Base-by-base conservation (phyloP, 768 basidiomycete genomes). In the Rhodotorula paludigena region DNA sequence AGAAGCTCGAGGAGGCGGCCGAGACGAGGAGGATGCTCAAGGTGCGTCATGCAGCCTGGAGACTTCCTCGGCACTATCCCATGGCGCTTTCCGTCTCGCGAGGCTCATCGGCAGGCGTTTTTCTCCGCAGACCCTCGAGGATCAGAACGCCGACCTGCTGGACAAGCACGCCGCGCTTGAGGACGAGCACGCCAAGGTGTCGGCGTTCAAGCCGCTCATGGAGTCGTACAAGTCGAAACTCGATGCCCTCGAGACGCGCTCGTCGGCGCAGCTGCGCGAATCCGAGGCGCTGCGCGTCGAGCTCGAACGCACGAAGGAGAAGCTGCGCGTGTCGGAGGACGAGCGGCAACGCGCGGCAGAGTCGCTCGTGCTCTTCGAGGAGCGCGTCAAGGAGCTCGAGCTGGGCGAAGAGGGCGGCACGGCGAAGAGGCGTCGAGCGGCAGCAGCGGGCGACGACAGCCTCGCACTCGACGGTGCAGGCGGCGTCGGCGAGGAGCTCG, bases 1-100 rank as follows among this genome's bases (percentile, higher is more conserved):
- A 90, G 83, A 99, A 98, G 79, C 83, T 98, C 2, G 94, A 97
- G 74, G 96, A 97, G 77, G 86, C 89, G 8, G 91, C 89, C 21
- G 90, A 94, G 71, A 73, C 77, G 33, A 74, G 75, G 35, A 64
- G 80, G 47, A 76, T 77, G 54, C 65, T 82, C 60, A 79, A 81
- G 72, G 81, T 81, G 53, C 38, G 49, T 53, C 10, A 3, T 7
- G n/a, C 39, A 11, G 2, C 30, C n/a, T n/a, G n/a, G n/a, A n/a
- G n/a, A n/a, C n/a, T n/a, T n/a, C n/a, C n/a, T n/a, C 7, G 18
- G 20, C 14, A 14, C 30, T 20, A 5, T 1, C 16, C 1, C 30
- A 2, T 4, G 8, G 11, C 15, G 11, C 49, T 30, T 30, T 15
- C 2, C 30, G 8, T 6, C 2, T 2, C 3, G 18, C 18, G 30